These are phyloP conservation scores for Takakia lepidozioides DNA, from an alignment of 225 moss, liverwort and hornwort species.

Conservation along the genomic window DNA sequence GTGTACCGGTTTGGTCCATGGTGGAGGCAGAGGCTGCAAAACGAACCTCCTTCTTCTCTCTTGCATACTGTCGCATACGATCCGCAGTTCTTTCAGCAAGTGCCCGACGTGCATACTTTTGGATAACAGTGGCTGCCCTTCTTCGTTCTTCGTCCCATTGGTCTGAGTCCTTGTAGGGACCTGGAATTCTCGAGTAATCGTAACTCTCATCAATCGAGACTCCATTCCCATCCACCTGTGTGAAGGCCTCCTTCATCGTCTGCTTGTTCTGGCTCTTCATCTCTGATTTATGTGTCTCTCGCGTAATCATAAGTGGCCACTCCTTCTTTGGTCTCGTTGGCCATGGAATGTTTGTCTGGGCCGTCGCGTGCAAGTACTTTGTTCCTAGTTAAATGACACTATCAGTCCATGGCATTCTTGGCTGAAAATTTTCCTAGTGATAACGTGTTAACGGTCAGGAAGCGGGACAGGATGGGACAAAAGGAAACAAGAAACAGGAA, in stretches of 20 bases:
- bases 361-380: slow-evolving; percentile 1
- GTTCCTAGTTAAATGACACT: slow-evolving; percentile 4
- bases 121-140: slow-evolving; percentile 44
- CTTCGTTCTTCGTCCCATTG: slow-evolving; percentile 32
- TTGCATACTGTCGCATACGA: slow-evolving; percentile 31
- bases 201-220: slow-evolving; percentile 23
- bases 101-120: slow-evolving; percentile 35
- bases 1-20: no score
- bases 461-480: not conserved
- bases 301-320: slow-evolving; percentile 9
- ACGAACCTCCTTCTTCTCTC: slow-evolving; percentile 36
- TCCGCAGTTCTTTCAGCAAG: slow-evolving; percentile 31
- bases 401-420: slow-evolving; percentile 6
- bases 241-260: slow-evolving; percentile 37
- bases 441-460: not conserved
- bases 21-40: no score
- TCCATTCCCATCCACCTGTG: slow-evolving; percentile 43
- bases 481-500: not conserved
- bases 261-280: slow-evolving; percentile 21
- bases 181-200: slow-evolving; percentile 29
- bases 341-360: slow-evolving; percentile 24
- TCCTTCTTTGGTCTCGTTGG: slow-evolving; percentile 12
- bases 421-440: slow-evolving; percentile 5
- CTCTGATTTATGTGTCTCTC: slow-evolving; percentile 33
- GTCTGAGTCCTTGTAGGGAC: slow-evolving; percentile 39